Evolutionary conservation across 768 basidiomycete genomes (phyloP), one percentile per base, ranked within the genome.

Genomic region (Kwoniella heveanensis): DNA sequence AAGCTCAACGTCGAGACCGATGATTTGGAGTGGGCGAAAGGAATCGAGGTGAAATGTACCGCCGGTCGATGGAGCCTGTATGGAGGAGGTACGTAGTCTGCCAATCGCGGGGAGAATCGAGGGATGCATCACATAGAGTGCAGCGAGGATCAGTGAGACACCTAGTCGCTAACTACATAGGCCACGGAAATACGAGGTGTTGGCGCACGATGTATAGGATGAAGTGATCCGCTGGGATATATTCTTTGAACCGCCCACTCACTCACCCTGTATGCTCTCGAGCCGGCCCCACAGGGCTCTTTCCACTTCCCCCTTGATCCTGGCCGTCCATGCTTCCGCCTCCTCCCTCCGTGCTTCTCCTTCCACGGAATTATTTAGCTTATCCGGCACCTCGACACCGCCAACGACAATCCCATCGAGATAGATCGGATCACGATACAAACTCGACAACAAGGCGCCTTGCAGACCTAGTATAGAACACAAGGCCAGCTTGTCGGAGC

Each of bases 401-500:
- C 92, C 91, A 2, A 98, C 82, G 57, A 92, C 81, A 19, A 97
- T 79, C 25, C 77, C 73, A 47, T 81, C 78, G 22, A 94, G 79
- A 73, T 91, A 91, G 7, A 94, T 60, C 0, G 90, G 90, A 2
- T 68, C 44, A 19, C 15, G 86, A 26, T 80, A 65, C 85, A 82
- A 17, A 64, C 80, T 5, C 8, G 87, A 84, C 1, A 85, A 85
- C 52, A 96, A 81, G 1, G 90, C 88, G 2, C 95, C 94, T 73
- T 95, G 92, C 25, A 95, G 83, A 0, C 94, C 94, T 2, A 92
- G 82, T 0, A 88, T 85, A 58, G 84, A 86, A 92, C 93, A 98
- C 4, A 85, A 81, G 0, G 92, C 91, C 46, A 98, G 88, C 80
- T 98, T 98, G 77, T 98, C 94, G 68, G 90, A 91, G 80, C 94